Evolutionary conservation across 805 yeast species (phyloP).

Genomic region (Saccharomyces eubayanus): DNA sequence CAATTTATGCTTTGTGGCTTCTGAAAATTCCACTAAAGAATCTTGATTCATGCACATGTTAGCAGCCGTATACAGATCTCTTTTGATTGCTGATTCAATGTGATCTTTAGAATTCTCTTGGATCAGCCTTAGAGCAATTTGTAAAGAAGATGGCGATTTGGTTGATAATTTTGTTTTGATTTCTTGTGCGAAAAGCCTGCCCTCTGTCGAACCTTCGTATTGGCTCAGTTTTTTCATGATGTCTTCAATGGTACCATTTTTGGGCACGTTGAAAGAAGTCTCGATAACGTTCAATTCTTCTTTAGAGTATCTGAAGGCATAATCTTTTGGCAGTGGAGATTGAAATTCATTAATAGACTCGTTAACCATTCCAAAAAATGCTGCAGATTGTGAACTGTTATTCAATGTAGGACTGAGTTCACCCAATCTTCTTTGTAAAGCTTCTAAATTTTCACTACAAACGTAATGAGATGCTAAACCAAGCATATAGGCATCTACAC

Average conservation of each 20-base stretch:
- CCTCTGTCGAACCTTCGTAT: constrained; percentile 43
- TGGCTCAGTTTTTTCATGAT: constrained; percentile 45
- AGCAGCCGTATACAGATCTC: constrained; percentile 70
- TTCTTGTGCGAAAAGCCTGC: constrained; percentile 56
- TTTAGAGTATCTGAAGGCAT: constrained; percentile 47
- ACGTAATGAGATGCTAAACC: constrained; percentile 92
- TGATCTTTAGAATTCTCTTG: constrained; percentile 50
- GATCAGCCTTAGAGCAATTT: constrained; percentile 61
- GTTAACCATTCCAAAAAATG: constrained; percentile 43
- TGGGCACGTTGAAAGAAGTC: constrained; percentile 46
- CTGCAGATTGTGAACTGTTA: constrained; percentile 10
- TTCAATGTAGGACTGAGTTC: constrained; percentile 38
- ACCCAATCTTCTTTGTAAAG: constrained; percentile 56
- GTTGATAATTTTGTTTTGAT: constrained; percentile 48
- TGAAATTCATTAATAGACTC: constrained; percentile 72
- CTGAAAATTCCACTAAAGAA: constrained; percentile 48
- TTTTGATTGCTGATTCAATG: constrained; percentile 56
- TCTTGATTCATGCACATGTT: constrained; percentile 51
- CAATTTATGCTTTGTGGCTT: constrained; percentile 56
- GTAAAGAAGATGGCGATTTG: constrained; percentile 74
- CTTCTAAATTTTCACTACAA: constrained; percentile 53
- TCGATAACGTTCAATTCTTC: constrained; percentile 61
- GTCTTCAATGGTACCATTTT: constrained; percentile 39
- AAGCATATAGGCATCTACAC: constrained; percentile 69
- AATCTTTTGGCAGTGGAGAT: constrained; percentile 55